Evolutionary conservation across 305 asterid species (phyloP).

Genomic region (Plantago lanceolata): DNA sequence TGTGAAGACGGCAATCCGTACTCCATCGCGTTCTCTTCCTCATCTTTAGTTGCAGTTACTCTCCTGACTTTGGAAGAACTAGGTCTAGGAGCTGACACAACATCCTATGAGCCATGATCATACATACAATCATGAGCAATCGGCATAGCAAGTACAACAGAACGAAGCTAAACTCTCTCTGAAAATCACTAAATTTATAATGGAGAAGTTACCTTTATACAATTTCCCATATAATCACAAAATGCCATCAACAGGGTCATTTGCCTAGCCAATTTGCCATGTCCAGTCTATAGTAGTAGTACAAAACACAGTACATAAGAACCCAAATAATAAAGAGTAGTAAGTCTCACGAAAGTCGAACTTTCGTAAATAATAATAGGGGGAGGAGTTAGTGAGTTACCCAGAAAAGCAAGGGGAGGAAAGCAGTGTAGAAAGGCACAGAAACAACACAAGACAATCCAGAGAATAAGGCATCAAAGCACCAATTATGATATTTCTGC

Average conservation of each 20-base stretch:
- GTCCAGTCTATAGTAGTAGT: constrained; percentile 67
- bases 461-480: constrained; percentile 76
- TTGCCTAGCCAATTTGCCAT: constrained; percentile 89
- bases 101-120: constrained; percentile 52
- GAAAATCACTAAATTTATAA: constrained; percentile 7
- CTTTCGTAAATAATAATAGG: too few species aligned
- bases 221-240: constrained; percentile 84
- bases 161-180: constrained; percentile 5
- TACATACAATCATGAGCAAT: constrained; percentile 6
- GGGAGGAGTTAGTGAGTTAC: too few species aligned
- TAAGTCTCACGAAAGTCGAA: too few species aligned
- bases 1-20: constrained; percentile 96
- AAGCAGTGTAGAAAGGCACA: constrained; percentile 94
- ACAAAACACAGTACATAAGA: constrained; percentile 15
- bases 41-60: constrained; percentile 78
- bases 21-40: constrained; percentile 90
- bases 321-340: too few species aligned
- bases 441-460: constrained; percentile 85
- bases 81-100: constrained; percentile 63
- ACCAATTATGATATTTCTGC: constrained; percentile 66
- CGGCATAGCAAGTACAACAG: constrained; percentile 8
- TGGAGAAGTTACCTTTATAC: constrained; percentile 62
- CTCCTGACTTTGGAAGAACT: constrained; percentile 68
- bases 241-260: constrained; percentile 90
- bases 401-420: constrained; percentile 96